Percentiles rank a stretch among this genome's conserved stretches.
Conservation (phyloP, 108 stramenopile genomes). For the Tribonema minus region DNA sequence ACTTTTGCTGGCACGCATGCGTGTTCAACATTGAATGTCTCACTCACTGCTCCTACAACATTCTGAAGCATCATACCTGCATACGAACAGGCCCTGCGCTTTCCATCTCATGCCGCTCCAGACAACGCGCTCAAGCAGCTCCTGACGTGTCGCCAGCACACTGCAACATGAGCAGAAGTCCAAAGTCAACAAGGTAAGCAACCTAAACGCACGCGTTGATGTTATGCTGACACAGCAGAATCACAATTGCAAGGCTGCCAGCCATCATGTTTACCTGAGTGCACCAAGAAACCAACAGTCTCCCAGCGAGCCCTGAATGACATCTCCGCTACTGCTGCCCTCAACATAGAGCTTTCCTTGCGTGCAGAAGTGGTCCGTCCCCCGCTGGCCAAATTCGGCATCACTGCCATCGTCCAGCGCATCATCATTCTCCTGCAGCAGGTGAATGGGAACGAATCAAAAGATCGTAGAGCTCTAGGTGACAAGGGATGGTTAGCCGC, state of each 20-base stretch:
- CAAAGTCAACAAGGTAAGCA: too few relatives aligned
- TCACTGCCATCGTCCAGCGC: neutral
- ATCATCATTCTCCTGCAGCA: neutral
- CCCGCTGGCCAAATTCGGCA: neutral
- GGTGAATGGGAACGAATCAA: too few relatives aligned
- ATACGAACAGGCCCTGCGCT: too few relatives aligned
- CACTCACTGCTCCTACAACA: too few relatives aligned
- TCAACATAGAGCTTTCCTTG: neutral
- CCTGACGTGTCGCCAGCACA: neutral
- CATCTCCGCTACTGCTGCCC: neutral
- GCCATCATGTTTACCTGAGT: neutral
- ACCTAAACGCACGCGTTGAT: too few relatives aligned
- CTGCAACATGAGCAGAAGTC: neutral
- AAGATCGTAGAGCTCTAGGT: too few relatives aligned
- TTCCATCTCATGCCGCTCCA: too few relatives aligned
- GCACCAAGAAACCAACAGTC: constrained; percentile 14
- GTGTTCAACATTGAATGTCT: too few relatives aligned
- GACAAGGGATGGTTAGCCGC: too few relatives aligned
- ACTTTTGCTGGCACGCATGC: too few relatives aligned
- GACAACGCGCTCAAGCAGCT: too few relatives aligned
- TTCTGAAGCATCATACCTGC: too few relatives aligned
- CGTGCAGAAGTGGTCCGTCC: neutral
- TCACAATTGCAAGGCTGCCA: neutral
- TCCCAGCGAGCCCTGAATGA: constrained; percentile 5
- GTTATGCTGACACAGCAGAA: neutral